Percentiles rank a stretch among this genome's conserved stretches.
Evolutionary conservation across 192 early-diverging fungal species (phyloP).

Genomic region (Coemansia sp.): DNA sequence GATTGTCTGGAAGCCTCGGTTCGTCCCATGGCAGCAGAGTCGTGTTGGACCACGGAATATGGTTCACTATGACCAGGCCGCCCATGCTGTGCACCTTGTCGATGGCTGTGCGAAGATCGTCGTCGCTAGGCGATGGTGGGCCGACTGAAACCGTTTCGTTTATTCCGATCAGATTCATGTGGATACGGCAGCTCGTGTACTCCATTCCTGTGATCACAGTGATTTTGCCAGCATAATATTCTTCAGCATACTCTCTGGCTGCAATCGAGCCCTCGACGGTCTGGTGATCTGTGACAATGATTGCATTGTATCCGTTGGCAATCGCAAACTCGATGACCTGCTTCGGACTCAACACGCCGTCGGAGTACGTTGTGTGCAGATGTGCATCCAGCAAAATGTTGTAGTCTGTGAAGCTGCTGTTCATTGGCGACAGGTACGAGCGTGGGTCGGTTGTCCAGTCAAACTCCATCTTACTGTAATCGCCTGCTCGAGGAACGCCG

Average conservation of each 20-base stretch:
- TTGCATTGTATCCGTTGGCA: slow-evolving; percentile 71
- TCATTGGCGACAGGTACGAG: slow-evolving; percentile 42
- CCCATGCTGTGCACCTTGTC: slow-evolving; percentile 62
- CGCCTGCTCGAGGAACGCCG: slow-evolving; percentile 29
- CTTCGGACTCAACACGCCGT: slow-evolving; percentile 60
- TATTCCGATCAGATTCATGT: slow-evolving; percentile 73
- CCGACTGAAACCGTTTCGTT: slow-evolving; percentile 58
- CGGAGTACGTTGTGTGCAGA: slow-evolving; percentile 63
- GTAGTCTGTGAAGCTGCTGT: slow-evolving; percentile 41
- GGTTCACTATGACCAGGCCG: slow-evolving; percentile 72
- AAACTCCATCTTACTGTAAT: slow-evolving; percentile 34
- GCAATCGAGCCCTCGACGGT: slow-evolving; percentile 63
- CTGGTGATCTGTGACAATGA: slow-evolving; percentile 73
- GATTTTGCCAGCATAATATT: slow-evolving; percentile 26
- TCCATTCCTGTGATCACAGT: slow-evolving; percentile 47
- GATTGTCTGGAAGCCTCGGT: slow-evolving; percentile 62
- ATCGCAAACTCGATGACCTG: slow-evolving; percentile 62
- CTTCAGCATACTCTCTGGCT: slow-evolving; percentile 57
- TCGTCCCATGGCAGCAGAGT: slow-evolving; percentile 58
- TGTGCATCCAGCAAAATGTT: slow-evolving; percentile 68
- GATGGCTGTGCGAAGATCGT: slow-evolving; percentile 61
- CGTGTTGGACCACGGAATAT: slow-evolving; percentile 74
- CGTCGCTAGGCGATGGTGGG: slow-evolving; percentile 60
- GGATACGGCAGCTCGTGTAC: slow-evolving; percentile 52
- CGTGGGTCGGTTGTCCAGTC: slow-evolving; percentile 33